Conservation (phyloP, 164 flowering plant genomes). For the Sedum album region DNA sequence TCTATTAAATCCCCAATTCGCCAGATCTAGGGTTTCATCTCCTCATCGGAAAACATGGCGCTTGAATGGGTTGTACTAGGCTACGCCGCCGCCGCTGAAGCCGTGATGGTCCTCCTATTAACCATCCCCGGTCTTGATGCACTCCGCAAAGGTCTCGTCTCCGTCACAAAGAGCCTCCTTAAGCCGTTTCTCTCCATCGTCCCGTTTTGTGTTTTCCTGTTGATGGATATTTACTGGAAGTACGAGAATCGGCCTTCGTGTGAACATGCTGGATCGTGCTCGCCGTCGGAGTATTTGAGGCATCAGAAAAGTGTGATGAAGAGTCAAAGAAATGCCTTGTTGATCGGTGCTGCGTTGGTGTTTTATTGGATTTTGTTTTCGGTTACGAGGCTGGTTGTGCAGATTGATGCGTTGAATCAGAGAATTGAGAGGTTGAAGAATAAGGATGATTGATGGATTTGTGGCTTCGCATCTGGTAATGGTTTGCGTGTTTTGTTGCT, state of each 20-base stretch:
- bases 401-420: constrained; percentile 59
- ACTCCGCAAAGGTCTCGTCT: constrained; percentile 43
- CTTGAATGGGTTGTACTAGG: constrained; percentile 62
- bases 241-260: constrained; percentile 57
- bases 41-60: constrained; percentile 46
- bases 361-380: constrained; percentile 92
- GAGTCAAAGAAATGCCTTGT: constrained; percentile 82
- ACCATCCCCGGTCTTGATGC: constrained; percentile 52
- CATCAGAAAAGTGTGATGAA: constrained; percentile 92
- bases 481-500: background rate
- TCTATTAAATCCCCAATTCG: background rate
- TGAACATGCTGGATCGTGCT: constrained; percentile 31
- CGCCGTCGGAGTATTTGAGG: constrained; percentile 57
- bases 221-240: constrained; percentile 72
- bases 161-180: constrained; percentile 49
- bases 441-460: constrained; percentile 11
- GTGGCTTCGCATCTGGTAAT: no score
- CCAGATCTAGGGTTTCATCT: background rate
- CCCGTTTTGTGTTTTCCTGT: constrained; percentile 51
- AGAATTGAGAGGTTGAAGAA: constrained; percentile 61
- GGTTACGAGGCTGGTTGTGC: constrained; percentile 57
- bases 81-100: constrained; percentile 67
- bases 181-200: constrained; percentile 57
- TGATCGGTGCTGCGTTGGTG: constrained; percentile 70
- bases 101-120: constrained; percentile 50